Conservation (phyloP, 2,329 filamentous ascomycete species). For the Colletotrichum cuscutae region DNA sequence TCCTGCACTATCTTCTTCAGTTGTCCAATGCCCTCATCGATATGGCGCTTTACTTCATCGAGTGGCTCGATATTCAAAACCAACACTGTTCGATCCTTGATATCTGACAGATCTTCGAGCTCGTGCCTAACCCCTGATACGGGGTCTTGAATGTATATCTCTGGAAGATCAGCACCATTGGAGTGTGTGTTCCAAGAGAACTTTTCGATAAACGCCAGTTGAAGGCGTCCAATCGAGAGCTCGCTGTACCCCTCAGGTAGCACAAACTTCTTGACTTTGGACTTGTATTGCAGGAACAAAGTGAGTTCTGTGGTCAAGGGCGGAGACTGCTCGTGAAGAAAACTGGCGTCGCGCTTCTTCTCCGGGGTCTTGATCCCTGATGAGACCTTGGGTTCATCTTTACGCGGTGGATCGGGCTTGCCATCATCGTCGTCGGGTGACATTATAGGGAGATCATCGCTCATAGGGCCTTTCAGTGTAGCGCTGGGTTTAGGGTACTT, state of each 20-base stretch:
- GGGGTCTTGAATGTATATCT: constrained; percentile 97
- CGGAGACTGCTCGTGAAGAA: constrained; percentile 74
- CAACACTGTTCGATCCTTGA: constrained; percentile 95
- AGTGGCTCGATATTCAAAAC: constrained; percentile 92
- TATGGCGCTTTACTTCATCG: constrained; percentile 95
- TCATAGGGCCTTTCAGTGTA: constrained; percentile 67
- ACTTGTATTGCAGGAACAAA: constrained; percentile 95
- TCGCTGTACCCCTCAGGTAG: constrained; percentile 85
- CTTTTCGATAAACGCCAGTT: constrained; percentile 98
- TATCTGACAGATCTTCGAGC: constrained; percentile 89
- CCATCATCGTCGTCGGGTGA: constrained; percentile 39
- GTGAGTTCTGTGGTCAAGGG: constrained; percentile 85
- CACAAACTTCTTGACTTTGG: constrained; percentile 95
- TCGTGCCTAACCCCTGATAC: constrained; percentile 97
- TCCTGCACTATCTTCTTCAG: constrained; percentile 87
- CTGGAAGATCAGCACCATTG: constrained; percentile 90
- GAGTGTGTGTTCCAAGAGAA: constrained; percentile 99
- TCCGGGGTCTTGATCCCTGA: constrained; percentile 52
- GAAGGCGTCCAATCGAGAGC: constrained; percentile 86
- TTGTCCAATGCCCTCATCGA: constrained; percentile 88
- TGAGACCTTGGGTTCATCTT: constrained; percentile 34
- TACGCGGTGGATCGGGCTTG: constrained; percentile 36
- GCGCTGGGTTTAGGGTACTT: constrained; percentile 66
- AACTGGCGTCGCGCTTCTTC: constrained; percentile 56
- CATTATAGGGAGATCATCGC: constrained; percentile 56